Evolutionary conservation across 441 rosid genomes (phyloP).

Genomic region (Erodium texanum): DNA sequence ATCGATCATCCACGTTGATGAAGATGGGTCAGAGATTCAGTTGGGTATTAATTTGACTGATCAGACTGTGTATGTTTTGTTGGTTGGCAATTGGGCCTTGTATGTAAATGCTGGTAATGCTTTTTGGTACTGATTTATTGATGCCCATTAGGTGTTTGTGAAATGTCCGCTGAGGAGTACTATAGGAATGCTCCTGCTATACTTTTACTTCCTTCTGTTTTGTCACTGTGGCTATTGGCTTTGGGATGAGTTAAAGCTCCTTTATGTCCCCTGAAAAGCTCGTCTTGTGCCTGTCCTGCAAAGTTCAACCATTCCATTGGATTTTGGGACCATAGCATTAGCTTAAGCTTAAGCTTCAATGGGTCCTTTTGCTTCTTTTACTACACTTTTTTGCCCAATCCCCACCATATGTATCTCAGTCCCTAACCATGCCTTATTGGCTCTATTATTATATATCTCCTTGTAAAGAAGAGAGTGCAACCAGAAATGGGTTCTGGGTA

Average conservation of each 20-base stretch:
- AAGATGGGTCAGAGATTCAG: background rate
- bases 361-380: background rate
- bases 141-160: constrained; percentile 9
- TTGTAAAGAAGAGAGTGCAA: background rate
- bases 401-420: constrained; percentile 3
- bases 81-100: background rate
- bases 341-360: background rate
- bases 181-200: constrained; percentile 1
- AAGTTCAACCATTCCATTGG: constrained; percentile 18
- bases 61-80: background rate
- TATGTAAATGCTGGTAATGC: background rate
- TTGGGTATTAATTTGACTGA: background rate
- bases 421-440: constrained; percentile 1
- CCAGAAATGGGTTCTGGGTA: constrained; percentile 5
- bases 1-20: constrained; percentile 2
- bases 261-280: constrained; percentile 21
- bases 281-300: constrained; percentile 22
- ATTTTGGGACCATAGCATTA: constrained; percentile 14
- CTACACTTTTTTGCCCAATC: constrained; percentile 4
- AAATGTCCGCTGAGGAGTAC: constrained; percentile 2
- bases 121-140: constrained; percentile 2
- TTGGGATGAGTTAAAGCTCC: constrained; percentile 31
- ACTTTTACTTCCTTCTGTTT: constrained; percentile 14
- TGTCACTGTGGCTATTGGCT: constrained; percentile 22
- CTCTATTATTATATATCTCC: background rate